These are phyloP conservation scores for Trichoderma koningiopsis DNA, from an alignment of 2,329 filamentous ascomycete genomes.

Conservation along the genomic window DNA sequence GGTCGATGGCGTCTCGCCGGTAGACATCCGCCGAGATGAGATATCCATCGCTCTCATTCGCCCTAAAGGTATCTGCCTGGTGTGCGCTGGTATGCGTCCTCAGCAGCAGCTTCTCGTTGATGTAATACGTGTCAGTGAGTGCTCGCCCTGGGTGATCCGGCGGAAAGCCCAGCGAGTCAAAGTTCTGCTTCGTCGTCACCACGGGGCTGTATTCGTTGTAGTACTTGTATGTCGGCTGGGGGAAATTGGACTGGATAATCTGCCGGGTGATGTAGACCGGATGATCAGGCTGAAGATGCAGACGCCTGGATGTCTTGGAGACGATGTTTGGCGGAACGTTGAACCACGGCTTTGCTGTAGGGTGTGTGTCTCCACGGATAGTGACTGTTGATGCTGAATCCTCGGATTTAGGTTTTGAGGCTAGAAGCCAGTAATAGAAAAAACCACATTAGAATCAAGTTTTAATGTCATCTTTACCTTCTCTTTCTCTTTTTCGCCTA, in stretches of 20 bases:
- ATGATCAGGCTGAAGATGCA: conserved; percentile 92
- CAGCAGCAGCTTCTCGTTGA: conserved; percentile 81
- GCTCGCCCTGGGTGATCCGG: conserved; percentile 83
- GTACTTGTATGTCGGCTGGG: conserved; percentile 68
- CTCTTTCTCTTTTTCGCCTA: neutral
- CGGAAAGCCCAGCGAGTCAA: conserved; percentile 94
- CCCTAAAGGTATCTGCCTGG: conserved; percentile 78
- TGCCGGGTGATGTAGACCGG: conserved; percentile 87
- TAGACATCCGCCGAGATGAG: conserved; percentile 95
- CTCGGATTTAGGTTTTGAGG: neutral
- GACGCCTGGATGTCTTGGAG: conserved; percentile 69
- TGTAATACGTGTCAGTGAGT: conserved; percentile 91
- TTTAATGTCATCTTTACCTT: neutral
- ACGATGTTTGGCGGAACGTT: conserved; percentile 80
- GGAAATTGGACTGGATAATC: conserved; percentile 89
- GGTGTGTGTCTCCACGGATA: conserved; percentile 66
- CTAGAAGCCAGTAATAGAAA: neutral
- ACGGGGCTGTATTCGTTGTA: conserved; percentile 81
- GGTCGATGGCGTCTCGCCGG: conserved; percentile 89
- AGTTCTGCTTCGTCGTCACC: conserved; percentile 84
- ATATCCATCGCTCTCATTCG: conserved; percentile 74
- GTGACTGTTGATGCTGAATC: conserved; percentile 46
- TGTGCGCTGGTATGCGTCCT: conserved; percentile 95
- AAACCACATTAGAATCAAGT: neutral
- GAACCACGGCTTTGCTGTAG: conserved; percentile 75